These are phyloP conservation scores for Scheffersomyces lignosus DNA, from an alignment of 805 yeast genomes.

Conservation along the genomic window DNA sequence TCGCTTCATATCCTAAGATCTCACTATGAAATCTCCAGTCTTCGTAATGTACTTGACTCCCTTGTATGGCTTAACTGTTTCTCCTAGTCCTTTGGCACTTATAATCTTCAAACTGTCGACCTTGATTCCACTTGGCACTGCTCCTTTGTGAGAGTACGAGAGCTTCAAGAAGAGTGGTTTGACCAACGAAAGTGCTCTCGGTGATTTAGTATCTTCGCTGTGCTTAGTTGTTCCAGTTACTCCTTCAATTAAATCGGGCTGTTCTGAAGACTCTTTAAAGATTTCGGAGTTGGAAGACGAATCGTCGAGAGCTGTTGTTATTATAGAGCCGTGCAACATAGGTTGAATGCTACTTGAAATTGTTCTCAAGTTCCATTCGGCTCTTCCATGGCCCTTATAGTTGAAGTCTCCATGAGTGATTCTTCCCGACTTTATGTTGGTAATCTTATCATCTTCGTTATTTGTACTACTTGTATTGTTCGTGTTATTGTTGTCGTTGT, in stretches of 20 bases:
- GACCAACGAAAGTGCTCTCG: constrained; percentile 3
- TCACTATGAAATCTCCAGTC: constrained; percentile 57
- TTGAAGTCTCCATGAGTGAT: constrained; percentile 78
- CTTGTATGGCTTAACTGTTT: constrained; percentile 74
- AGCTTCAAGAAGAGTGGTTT: constrained; percentile 45
- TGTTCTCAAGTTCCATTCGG: constrained; percentile 66
- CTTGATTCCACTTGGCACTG: constrained; percentile 72
- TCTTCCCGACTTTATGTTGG: constrained; percentile 55
- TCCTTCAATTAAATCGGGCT: constrained; percentile 18
- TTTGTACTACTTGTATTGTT: constrained; percentile 39
- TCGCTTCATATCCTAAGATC: constrained; percentile 30
- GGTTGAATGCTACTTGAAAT: constrained; percentile 67
- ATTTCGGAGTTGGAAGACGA: constrained; percentile 2
- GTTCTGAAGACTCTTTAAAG: constrained; percentile 4
- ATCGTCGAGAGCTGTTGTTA: constrained; percentile 12
- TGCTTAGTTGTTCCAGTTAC: constrained; percentile 3
- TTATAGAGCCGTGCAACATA: constrained; percentile 59
- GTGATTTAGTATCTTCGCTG: constrained; percentile 1
- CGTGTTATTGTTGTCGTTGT: constrained; percentile 3
- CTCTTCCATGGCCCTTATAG: constrained; percentile 48
- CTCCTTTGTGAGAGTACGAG: constrained; percentile 62
- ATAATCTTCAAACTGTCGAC: constrained; percentile 63
- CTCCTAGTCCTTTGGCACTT: constrained; percentile 57
- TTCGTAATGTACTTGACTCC: constrained; percentile 83
- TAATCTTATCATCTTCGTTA: constrained; percentile 32